A percentile compares a stretch with the other conserved stretches of the same genome.
These are phyloP conservation scores for Chaetomidium leptoderma DNA, from an alignment of 495 filamentous ascomycete genomes.

Conservation along the genomic window DNA sequence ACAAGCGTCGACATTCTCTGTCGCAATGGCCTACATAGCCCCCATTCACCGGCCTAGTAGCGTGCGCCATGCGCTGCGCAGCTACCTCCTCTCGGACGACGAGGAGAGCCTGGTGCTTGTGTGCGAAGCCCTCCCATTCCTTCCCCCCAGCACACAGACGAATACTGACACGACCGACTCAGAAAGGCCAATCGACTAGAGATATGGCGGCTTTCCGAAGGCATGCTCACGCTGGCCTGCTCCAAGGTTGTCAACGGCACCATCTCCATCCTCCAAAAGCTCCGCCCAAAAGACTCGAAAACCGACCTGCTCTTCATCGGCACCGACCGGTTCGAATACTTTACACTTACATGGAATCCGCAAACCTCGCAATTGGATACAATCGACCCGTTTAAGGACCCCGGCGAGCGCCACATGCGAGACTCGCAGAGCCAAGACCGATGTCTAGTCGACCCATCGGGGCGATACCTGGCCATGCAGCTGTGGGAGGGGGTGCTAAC, in stretches of 20 bases:
- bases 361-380: slow-evolving; percentile 59
- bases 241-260: slow-evolving; percentile 73
- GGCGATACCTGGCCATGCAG: slow-evolving; percentile 76
- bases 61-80: slow-evolving; percentile 78
- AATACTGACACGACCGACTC: slow-evolving; percentile 10
- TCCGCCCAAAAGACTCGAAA: slow-evolving; percentile 65
- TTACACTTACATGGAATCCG: slow-evolving; percentile 79
- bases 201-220: slow-evolving; percentile 57
- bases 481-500: slow-evolving; percentile 86
- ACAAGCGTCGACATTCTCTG: slow-evolving; percentile 8
- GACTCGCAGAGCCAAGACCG: slow-evolving; percentile 71
- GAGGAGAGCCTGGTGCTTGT: slow-evolving; percentile 82
- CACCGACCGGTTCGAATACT: slow-evolving; percentile 84
- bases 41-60: slow-evolving; percentile 90
- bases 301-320: slow-evolving; percentile 91
- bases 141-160: not conserved
- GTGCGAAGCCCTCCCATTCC: slow-evolving; percentile 50
- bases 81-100: slow-evolving; percentile 65
- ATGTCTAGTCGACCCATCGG: slow-evolving; percentile 77
- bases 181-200: slow-evolving; percentile 93
- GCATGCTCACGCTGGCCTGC: slow-evolving; percentile 46
- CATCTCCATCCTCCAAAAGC: slow-evolving; percentile 77
- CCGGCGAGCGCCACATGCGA: slow-evolving; percentile 73
- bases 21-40: slow-evolving; percentile 83
- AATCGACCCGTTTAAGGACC: slow-evolving; percentile 60